These are phyloP conservation scores for Primulina eburnea DNA, from an alignment of 257 asterid species.

Conservation along the genomic window DNA sequence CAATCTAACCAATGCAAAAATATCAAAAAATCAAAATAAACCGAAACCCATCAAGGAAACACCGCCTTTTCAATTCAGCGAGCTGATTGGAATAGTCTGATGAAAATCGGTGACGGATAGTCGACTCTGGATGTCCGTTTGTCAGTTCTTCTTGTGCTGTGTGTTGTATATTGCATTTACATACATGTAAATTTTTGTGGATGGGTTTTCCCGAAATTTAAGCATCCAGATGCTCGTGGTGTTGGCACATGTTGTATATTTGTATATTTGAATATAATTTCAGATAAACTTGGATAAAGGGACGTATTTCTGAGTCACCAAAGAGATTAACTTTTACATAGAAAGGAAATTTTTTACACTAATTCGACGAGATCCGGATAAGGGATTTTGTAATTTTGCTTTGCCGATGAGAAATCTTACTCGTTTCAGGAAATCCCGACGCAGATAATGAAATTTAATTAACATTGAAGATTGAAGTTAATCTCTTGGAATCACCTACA, in stretches of 20 bases:
- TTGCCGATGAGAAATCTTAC: constrained; percentile 27
- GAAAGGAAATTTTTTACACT: constrained; percentile 33
- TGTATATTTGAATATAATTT: constrained; percentile 21
- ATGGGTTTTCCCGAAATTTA: constrained; percentile 22
- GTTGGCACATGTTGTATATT: constrained; percentile 4
- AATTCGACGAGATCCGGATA: constrained; percentile 22
- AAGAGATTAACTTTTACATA: background rate
- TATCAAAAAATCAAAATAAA: constrained; percentile 20
- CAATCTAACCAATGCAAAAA: constrained; percentile 19
- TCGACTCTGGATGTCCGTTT: constrained; percentile 16
- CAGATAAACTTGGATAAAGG: constrained; percentile 28
- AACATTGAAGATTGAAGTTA: background rate
- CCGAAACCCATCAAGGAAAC: constrained; percentile 14
- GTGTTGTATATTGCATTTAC: constrained; percentile 4
- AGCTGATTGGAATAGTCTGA: constrained; percentile 10
- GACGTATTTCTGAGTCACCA: constrained; percentile 4
- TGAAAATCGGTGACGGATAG: constrained; percentile 6
- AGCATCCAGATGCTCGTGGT: constrained; percentile 4
- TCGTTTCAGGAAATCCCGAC: background rate
- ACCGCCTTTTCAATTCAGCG: constrained; percentile 23
- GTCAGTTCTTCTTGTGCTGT: constrained; percentile 3
- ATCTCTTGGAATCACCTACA: background rate
- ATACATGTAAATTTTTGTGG: constrained; percentile 17
- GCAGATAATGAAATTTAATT: background rate
- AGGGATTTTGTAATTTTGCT: constrained; percentile 8